These are phyloP conservation scores for Geum urbanum DNA, from an alignment of 306 rosid genomes.

Conservation along the genomic window DNA sequence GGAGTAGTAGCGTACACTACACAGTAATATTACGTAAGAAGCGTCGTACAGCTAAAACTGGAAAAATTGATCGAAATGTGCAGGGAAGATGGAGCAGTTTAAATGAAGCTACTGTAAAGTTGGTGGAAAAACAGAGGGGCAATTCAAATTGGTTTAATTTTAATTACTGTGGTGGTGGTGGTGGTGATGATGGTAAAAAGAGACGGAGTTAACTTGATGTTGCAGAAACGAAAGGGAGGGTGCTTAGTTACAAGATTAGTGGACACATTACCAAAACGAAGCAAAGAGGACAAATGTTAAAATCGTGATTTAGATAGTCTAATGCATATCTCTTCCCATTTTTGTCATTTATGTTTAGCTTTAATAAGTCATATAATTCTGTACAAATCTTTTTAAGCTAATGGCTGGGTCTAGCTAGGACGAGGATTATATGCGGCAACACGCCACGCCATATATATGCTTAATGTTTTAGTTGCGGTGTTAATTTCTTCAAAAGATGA, in stretches of 20 bases:
- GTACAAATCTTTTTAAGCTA: not conserved
- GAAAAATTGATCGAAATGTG: no score
- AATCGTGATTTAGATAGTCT: not conserved
- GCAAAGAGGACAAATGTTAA: not conserved
- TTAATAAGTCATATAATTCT: not conserved
- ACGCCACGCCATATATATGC: not conserved
- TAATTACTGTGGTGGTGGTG: not conserved
- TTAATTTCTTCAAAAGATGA: no score
- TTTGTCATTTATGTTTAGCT: not conserved
- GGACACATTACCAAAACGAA: not conserved
- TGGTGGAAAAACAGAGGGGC: no score
- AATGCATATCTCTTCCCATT: no score
- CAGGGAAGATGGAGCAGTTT: no score
- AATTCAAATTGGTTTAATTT: no score
- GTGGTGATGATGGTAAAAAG: slow-evolving; percentile 22
- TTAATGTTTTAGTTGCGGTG: no score
- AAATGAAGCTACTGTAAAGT: no score
- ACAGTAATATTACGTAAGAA: not conserved
- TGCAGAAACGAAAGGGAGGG: slow-evolving; percentile 1
- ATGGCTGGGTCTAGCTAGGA: not conserved
- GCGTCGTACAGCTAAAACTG: no score
- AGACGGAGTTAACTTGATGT: slow-evolving; percentile 22
- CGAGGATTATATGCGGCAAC: not conserved
- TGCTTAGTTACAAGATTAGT: slow-evolving; percentile 16
- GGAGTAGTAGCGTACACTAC: not conserved